Evolutionary conservation across 83 land plant genomes (phyloP), one percentile per base, ranked within the genome.

Genomic region (Thuja plicata): DNA sequence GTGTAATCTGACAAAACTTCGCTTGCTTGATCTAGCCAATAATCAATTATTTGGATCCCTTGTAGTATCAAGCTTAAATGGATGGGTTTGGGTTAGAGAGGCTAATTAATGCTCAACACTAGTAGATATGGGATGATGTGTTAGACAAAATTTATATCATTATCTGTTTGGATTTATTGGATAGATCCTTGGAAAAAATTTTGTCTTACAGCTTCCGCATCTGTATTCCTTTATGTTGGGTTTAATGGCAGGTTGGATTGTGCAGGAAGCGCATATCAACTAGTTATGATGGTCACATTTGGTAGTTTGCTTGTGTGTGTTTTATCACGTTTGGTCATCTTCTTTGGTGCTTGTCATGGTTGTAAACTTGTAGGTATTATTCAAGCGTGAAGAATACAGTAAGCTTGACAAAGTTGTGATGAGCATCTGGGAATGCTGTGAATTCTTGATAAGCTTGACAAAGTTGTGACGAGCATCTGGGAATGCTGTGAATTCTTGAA

Each of bases 341-440:
- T 50, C 54, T 45, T 45, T 81, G 24, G 16, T 82, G 32, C 50
- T 82, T 41, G 88, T 60, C 27, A 71, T 57, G 38, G 86, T n/a
- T 85, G 83, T n/a, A n/a, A n/a, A n/a, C n/a, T n/a, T 85, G 83
- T 90, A 97, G 99, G 99, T 90, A 46, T 89, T 91, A 92, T 89
- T 54, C 40, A 97, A 94, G 97, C 90, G 95, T 66, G 91, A 88
- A 80, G 94, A 97, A 86, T 97, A 95, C 84, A 89, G 94, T 12
- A 89, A 89, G 46, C 86, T 97, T 77, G 87, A 96, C 89, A 94
- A 92, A 79, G 91, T 90, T 40, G 92, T 91, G 89, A 96, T 96
- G 99, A 92, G 97, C 91, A 95, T 97, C 62, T 97, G 99, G 99
- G 97, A 97, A 76, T 92, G 96, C 87, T 96, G 98, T 87, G 99